phyloP scores from a whole-genome alignment of 1,139 yeast genomes.

The Meyerozyma elateridarum region DNA sequence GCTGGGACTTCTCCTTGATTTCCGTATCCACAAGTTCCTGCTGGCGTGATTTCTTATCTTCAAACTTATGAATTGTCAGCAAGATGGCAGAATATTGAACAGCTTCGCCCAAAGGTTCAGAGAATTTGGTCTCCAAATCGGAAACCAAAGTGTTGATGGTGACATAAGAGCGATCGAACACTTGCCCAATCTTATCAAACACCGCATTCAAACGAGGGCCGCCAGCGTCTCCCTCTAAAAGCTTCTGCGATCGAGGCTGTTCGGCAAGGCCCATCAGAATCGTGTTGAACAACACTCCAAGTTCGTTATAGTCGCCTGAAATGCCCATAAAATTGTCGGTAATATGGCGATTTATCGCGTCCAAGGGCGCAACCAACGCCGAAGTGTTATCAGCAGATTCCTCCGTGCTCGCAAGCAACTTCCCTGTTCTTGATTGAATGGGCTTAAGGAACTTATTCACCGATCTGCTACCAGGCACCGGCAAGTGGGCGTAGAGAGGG shows the following conservation, averaged over 20 bases:
- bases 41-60: slow-evolving; percentile 67
- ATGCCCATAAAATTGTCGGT: slow-evolving; percentile 61
- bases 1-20: slow-evolving; percentile 41
- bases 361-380: slow-evolving; percentile 43
- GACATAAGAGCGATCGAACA: slow-evolving; percentile 67
- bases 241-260: slow-evolving; percentile 21
- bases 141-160: slow-evolving; percentile 66
- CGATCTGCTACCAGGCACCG: slow-evolving; percentile 43
- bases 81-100: slow-evolving; percentile 71
- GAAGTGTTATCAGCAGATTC: slow-evolving; percentile 4
- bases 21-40: slow-evolving; percentile 53
- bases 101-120: slow-evolving; percentile 82
- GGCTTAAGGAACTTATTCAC: slow-evolving; percentile 4
- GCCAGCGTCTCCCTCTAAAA: slow-evolving; percentile 15
- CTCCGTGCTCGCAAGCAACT: slow-evolving; percentile 2
- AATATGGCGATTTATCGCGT: slow-evolving; percentile 61
- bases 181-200: slow-evolving; percentile 71
- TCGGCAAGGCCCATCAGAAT: slow-evolving; percentile 62
- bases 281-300: slow-evolving; percentile 69
- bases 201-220: slow-evolving; percentile 36
- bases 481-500: slow-evolving; percentile 59
- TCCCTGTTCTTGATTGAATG: slow-evolving; percentile 5
- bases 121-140: slow-evolving; percentile 64
- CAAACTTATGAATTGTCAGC: slow-evolving; percentile 62
- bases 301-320: slow-evolving; percentile 62